Percentiles rank a stretch among this genome's conserved stretches.
Conservation (phyloP, 345 rosid genomes). For the Sisymbrium altissimum region DNA sequence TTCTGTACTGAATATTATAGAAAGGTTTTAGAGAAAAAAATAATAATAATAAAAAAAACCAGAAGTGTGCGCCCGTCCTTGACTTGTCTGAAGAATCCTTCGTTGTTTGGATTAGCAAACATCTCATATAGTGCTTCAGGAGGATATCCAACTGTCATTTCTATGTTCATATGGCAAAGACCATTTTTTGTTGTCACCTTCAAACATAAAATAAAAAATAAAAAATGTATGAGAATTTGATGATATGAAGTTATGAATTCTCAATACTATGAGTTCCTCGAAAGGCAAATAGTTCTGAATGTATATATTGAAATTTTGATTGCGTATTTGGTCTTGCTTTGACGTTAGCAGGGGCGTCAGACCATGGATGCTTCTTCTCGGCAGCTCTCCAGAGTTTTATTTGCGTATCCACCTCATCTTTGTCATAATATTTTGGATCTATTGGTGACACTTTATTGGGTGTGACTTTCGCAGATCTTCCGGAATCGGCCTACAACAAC, state of each 20-base stretch:
- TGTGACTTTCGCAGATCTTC: conserved; percentile 26
- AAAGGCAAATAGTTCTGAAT: too few relatives aligned
- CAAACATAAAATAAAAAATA: conserved; percentile 10
- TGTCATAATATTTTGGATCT: background rate
- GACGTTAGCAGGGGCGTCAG: conserved; percentile 46
- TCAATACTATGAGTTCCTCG: background rate
- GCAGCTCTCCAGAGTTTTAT: conserved; percentile 54
- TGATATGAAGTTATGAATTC: background rate
- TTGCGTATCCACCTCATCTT: conserved; percentile 42
- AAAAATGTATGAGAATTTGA: background rate
- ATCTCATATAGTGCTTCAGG: background rate
- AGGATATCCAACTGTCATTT: conserved; percentile 8
- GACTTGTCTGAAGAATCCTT: background rate
- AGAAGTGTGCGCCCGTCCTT: background rate
- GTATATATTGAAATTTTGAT: background rate
- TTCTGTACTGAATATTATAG: background rate
- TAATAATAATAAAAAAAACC: too few relatives aligned
- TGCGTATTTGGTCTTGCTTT: conserved; percentile 35
- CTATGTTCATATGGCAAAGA: background rate
- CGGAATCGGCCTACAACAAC: conserved; percentile 43
- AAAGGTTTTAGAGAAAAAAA: background rate
- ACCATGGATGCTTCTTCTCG: conserved; percentile 51
- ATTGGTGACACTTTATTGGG: background rate
- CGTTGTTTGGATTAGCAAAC: conserved; percentile 10
- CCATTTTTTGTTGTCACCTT: conserved; percentile 56